A percentile compares a stretch with the other conserved stretches of the same genome.
Evolutionary conservation across 108 stramenopile genomes (phyloP).

Genomic region (Fragilaria radians): DNA sequence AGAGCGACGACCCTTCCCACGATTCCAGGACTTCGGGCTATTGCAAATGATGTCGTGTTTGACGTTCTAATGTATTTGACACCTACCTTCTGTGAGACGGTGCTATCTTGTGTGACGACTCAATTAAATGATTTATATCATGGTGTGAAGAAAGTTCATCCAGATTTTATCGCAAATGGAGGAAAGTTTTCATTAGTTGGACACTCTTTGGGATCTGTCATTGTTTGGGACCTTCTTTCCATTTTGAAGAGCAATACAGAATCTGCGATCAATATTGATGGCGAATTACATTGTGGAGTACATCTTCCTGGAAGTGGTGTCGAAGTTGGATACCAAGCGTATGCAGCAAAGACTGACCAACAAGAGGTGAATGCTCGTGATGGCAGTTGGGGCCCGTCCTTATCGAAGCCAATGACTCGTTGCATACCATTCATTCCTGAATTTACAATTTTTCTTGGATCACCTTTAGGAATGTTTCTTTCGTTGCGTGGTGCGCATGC

Average conservation of each 20-base stretch:
- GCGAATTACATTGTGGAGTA: no score
- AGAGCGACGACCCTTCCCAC: constrained; percentile 60
- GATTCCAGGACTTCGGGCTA: constrained; percentile 67
- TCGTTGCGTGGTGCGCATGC: constrained; percentile 74
- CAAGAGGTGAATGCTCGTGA: constrained; percentile 24
- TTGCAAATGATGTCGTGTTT: constrained; percentile 83
- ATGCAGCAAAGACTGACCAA: constrained; percentile 20
- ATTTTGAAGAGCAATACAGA: constrained; percentile 40
- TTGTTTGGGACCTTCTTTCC: constrained; percentile 82
- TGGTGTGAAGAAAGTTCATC: constrained; percentile 50
- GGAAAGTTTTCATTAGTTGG: constrained; percentile 70
- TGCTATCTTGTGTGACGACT: constrained; percentile 61
- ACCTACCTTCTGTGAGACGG: constrained; percentile 72
- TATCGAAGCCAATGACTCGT: constrained; percentile 33
- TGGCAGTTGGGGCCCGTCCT: constrained; percentile 70
- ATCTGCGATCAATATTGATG: no score
- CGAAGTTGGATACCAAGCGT: constrained; percentile 34
- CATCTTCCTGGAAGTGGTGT: not conserved
- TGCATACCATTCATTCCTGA: constrained; percentile 72
- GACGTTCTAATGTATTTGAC: constrained; percentile 62
- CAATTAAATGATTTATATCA: constrained; percentile 52
- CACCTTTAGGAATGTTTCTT: constrained; percentile 74
- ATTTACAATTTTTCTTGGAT: constrained; percentile 65
- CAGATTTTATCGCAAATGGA: constrained; percentile 38
- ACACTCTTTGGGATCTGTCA: constrained; percentile 82